Conservation (phyloP, 2,329 filamentous ascomycete genomes). For the Beauveria caledonica region DNA sequence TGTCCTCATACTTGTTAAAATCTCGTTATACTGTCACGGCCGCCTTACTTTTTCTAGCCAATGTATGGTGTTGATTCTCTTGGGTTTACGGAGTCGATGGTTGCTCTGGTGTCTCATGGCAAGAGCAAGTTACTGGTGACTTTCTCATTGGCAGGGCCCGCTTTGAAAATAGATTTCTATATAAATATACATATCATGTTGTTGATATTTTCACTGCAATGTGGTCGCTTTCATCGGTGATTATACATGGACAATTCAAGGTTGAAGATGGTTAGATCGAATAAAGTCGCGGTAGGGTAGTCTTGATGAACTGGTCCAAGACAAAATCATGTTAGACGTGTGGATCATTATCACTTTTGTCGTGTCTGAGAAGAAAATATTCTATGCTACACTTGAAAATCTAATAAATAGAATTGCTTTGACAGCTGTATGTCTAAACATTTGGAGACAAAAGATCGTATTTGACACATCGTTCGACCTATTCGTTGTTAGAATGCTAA, state of each 20-base stretch:
- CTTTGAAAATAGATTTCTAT: not conserved
- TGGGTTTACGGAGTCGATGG: not conserved
- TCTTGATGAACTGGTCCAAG: not conserved
- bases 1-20: not conserved
- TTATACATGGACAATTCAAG: no score
- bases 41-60: not conserved
- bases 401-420: conserved; percentile 4
- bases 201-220: not conserved
- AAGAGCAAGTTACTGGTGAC: not conserved
- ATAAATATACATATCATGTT: not conserved
- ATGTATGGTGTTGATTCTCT: not conserved
- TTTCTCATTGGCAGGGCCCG: not conserved
- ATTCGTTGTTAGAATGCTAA: not conserved
- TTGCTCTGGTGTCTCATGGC: conserved; percentile 1
- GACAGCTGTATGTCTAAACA: conserved; percentile 43
- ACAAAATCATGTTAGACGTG: not conserved
- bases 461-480: conserved; percentile 84
- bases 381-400: conserved; percentile 1
- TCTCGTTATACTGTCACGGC: not conserved
- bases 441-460: conserved; percentile 85
- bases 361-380: not conserved
- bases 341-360: not conserved
- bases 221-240: not conserved
- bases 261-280: no score
- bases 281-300: not conserved